Conservation (phyloP, 2,329 filamentous ascomycete genomes). For the Aspergillus tubingensis region DNA sequence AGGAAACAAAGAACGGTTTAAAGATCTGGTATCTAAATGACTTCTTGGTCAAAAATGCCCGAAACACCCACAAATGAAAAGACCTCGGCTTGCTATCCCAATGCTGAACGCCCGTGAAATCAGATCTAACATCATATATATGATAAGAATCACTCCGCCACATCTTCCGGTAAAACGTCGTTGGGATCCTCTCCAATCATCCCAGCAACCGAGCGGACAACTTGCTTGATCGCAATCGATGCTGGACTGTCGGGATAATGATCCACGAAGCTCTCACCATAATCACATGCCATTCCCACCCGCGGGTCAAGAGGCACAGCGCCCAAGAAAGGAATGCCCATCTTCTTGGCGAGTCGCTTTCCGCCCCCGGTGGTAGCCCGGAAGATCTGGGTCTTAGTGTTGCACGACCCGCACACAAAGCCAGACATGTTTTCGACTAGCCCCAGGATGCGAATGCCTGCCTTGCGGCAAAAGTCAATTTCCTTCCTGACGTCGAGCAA, state of each 20-base stretch:
- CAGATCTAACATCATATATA: slow-evolving; percentile 12
- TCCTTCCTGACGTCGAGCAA: slow-evolving; percentile 94
- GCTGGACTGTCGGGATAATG: slow-evolving; percentile 91
- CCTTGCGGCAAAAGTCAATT: slow-evolving; percentile 96
- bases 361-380: slow-evolving; percentile 88
- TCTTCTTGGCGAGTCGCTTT: slow-evolving; percentile 75
- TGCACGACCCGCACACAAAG: slow-evolving; percentile 93
- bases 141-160: slow-evolving; percentile 24
- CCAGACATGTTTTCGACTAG: slow-evolving; percentile 98
- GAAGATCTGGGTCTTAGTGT: slow-evolving; percentile 80
- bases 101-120: slow-evolving; percentile 27
- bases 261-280: slow-evolving; percentile 95
- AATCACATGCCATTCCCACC: slow-evolving; percentile 96
- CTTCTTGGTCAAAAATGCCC: slow-evolving; percentile 26
- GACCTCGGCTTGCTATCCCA: slow-evolving; percentile 5
- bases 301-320: slow-evolving; percentile 88
- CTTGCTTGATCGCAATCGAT: slow-evolving; percentile 74
- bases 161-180: slow-evolving; percentile 44
- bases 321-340: slow-evolving; percentile 84
- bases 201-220: slow-evolving; percentile 72
- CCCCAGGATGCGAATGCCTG: slow-evolving; percentile 82
- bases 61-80: neutral
- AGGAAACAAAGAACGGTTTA: neutral
- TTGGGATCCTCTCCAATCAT: slow-evolving; percentile 66
- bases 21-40: slow-evolving; percentile 19